phyloP scores from a whole-genome alignment of 129 eudicot genomes.

The Tagetes patula region DNA sequence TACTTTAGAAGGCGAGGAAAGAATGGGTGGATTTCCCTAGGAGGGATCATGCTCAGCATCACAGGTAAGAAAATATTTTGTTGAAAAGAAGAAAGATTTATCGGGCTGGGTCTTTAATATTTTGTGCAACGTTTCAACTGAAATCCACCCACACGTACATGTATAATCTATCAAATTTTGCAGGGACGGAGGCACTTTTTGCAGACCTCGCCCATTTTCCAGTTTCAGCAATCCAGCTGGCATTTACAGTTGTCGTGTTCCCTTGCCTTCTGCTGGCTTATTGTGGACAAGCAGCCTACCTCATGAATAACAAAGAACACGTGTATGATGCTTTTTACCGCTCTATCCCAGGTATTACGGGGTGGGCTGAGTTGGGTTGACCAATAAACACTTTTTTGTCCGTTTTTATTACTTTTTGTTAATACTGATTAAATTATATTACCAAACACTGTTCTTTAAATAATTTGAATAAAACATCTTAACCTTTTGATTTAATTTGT shows the following conservation, averaged over 20 bases:
- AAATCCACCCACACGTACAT: not conserved
- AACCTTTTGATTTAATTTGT: not conserved
- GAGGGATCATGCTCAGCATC: conserved; percentile 80
- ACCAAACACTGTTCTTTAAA: not conserved
- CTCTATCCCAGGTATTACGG: conserved; percentile 67
- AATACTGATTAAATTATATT: not conserved
- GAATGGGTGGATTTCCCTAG: conserved; percentile 62
- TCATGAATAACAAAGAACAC: conserved; percentile 62
- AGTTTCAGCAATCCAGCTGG: conserved; percentile 72
- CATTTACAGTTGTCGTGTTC: conserved; percentile 73
- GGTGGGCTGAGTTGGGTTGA: not conserved
- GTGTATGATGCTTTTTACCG: conserved; percentile 72
- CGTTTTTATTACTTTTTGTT: not conserved
- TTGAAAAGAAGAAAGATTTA: not conserved
- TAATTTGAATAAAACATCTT: not conserved
- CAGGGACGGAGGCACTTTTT: conserved; percentile 86
- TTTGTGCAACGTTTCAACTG: not conserved
- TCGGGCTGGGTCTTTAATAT: not conserved
- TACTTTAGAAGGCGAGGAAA: conserved; percentile 55
- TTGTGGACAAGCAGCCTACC: conserved; percentile 31
- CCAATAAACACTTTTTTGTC: not conserved
- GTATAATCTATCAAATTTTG: conserved; percentile 19
- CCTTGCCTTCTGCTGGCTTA: conserved; percentile 89
- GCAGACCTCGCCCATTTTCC: conserved; percentile 90
- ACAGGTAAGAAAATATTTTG: conserved; percentile 45